Percentiles rank a stretch among this genome's conserved stretches.
Conservation (phyloP, 768 basidiomycete genomes). For the Tulasnella sp. region DNA sequence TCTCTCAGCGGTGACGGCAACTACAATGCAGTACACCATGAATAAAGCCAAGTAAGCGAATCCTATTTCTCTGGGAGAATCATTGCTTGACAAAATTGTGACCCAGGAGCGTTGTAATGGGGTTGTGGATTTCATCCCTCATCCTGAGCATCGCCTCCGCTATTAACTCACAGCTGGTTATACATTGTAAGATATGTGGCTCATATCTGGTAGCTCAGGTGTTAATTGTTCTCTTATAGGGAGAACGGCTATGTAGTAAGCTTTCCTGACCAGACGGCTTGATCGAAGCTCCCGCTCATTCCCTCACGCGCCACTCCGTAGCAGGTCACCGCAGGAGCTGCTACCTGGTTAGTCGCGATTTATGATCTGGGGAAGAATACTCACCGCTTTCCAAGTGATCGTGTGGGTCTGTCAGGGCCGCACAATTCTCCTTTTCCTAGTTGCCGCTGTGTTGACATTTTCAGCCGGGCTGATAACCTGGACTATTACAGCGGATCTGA, state of each 20-base stretch:
- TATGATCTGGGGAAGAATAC: background rate
- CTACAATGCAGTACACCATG: conserved; percentile 3
- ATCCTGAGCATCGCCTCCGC: conserved; percentile 30
- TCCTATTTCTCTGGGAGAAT: too few species aligned
- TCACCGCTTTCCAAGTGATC: background rate
- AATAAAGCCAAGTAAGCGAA: background rate
- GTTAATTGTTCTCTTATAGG: background rate
- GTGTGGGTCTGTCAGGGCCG: conserved; percentile 27
- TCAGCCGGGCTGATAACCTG: conserved; percentile 25
- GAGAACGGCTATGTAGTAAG: conserved; percentile 30
- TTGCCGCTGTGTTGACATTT: conserved; percentile 28
- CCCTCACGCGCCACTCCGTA: background rate
- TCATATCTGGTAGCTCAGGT: background rate
- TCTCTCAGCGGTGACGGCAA: background rate
- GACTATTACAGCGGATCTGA: conserved; percentile 4
- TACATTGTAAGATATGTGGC: background rate
- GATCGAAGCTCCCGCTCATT: background rate
- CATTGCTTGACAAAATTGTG: too few species aligned
- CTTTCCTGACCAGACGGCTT: background rate
- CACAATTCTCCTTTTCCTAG: conserved; percentile 22
- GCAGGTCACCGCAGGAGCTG: conserved; percentile 20
- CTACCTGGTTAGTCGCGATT: conserved; percentile 21
- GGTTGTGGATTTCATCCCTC: conserved; percentile 29
- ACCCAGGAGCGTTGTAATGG: conserved; percentile 25
- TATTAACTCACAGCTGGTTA: conserved; percentile 30